Conservation (phyloP, 2,329 filamentous ascomycete genomes). For the Lachnellula hyalina region DNA sequence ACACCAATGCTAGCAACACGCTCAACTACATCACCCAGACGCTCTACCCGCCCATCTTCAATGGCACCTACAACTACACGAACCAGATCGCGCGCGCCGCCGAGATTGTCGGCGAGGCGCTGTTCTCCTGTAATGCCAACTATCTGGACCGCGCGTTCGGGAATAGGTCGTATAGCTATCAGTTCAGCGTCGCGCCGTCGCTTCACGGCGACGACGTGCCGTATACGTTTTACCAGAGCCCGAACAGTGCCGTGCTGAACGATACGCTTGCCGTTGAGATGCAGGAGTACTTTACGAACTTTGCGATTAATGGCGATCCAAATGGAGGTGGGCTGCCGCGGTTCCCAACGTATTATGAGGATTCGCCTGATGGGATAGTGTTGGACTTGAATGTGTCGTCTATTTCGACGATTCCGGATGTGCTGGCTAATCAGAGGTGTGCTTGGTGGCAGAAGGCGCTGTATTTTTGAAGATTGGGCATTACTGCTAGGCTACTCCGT, state of each 20-base stretch:
- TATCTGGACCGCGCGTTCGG: constrained; percentile 42
- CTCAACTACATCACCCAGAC: constrained; percentile 38
- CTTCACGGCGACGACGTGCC: constrained; percentile 47
- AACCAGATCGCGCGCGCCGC: constrained; percentile 38
- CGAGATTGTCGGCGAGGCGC: constrained; percentile 38
- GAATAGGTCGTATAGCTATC: constrained; percentile 44
- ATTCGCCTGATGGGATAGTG: neutral
- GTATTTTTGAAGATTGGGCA: constrained; percentile 4
- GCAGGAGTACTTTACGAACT: constrained; percentile 35
- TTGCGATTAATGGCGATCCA: constrained; percentile 31
- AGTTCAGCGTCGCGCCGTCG: constrained; percentile 47
- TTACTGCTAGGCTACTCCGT: neutral
- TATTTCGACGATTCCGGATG: constrained; percentile 10
- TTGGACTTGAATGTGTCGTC: constrained; percentile 4
- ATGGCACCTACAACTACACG: constrained; percentile 39
- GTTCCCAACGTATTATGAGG: constrained; percentile 15
- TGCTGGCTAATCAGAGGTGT: constrained; percentile 29
- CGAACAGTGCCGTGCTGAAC: constrained; percentile 13
- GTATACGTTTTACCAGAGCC: constrained; percentile 46
- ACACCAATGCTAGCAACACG: constrained; percentile 12
- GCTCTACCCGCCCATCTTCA: constrained; percentile 45
- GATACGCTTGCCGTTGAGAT: constrained; percentile 29
- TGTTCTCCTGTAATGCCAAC: constrained; percentile 47
- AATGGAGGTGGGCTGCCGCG: constrained; percentile 18
- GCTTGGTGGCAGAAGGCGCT: constrained; percentile 31